Evolutionary conservation across 768 basidiomycete genomes (phyloP).

Genomic region (Kwoniella sp.): DNA sequence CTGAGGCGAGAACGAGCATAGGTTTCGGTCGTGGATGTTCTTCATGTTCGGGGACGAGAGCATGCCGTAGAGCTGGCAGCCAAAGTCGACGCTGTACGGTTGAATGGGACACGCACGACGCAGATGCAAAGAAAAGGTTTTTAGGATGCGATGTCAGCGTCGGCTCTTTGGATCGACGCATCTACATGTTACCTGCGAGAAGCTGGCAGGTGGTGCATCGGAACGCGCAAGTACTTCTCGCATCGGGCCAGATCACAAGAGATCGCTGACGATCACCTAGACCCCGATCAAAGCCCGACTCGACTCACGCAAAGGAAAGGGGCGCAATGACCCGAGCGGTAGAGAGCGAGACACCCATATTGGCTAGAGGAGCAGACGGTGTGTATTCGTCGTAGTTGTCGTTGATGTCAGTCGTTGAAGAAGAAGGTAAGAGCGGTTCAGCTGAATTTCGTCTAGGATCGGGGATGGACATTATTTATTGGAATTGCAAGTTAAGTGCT

Average conservation of each 20-base stretch:
- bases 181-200: too few species aligned
- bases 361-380: slow-evolving; percentile 28
- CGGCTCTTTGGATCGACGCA: too few species aligned
- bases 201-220: too few species aligned
- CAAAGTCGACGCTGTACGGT: slow-evolving; percentile 41
- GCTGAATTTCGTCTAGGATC: slow-evolving; percentile 25
- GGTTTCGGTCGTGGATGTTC: slow-evolving; percentile 46
- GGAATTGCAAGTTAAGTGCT: too few species aligned
- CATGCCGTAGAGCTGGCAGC: slow-evolving; percentile 47
- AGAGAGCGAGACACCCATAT: slow-evolving; percentile 50
- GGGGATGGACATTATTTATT: slow-evolving; percentile 20
- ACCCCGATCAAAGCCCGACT: not conserved
- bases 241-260: not conserved
- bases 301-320: slow-evolving; percentile 40
- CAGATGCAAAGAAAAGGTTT: too few species aligned
- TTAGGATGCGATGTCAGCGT: slow-evolving; percentile 1
- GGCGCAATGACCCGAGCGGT: slow-evolving; percentile 47
- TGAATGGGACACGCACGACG: too few species aligned
- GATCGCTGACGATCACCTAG: not conserved
- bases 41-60: slow-evolving; percentile 50
- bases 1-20: slow-evolving; percentile 48
- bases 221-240: not conserved
- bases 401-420: slow-evolving; percentile 5
- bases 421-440: slow-evolving; percentile 31
- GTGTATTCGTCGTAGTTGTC: slow-evolving; percentile 8